These are phyloP conservation scores for Coix lacrymajobi DNA, from an alignment of 176 grass and related monocot genomes.

Conservation along the genomic window DNA sequence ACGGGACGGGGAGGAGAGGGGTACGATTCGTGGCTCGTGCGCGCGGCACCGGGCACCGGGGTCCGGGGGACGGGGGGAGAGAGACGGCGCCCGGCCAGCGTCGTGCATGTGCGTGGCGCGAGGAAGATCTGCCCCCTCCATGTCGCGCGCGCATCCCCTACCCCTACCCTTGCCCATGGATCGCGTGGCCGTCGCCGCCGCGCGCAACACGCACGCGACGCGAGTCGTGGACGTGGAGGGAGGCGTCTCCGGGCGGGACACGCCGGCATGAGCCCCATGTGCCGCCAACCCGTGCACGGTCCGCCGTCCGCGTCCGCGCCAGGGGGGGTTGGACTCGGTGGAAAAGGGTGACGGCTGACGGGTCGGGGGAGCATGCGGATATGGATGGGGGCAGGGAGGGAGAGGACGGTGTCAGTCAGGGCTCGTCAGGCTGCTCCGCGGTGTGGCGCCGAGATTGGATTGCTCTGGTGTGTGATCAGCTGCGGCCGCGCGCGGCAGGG, in stretches of 20 bases:
- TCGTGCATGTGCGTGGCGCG: neutral
- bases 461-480: neutral
- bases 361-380: neutral
- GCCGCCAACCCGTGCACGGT: neutral
- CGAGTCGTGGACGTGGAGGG: neutral
- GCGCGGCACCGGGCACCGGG: neutral
- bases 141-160: neutral
- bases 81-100: neutral
- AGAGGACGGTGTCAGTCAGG: neutral
- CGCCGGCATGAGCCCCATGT: slow-evolving; percentile 32
- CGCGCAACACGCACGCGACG: neutral
- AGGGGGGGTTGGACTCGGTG: neutral
- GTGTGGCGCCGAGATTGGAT: neutral
- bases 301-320: no score
- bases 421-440: neutral
- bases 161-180: neutral
- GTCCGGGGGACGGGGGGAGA: no score
- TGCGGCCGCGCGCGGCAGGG: no score
- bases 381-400: neutral
- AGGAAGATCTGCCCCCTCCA: slow-evolving; percentile 27
- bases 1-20: neutral
- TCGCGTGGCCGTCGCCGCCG: neutral
- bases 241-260: neutral
- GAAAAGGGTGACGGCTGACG: neutral
- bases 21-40: neutral